A percentile compares a stretch with the other conserved stretches of the same genome.
Conservation (phyloP, 306 rosid genomes). For the Begonia peltatifolia region DNA sequence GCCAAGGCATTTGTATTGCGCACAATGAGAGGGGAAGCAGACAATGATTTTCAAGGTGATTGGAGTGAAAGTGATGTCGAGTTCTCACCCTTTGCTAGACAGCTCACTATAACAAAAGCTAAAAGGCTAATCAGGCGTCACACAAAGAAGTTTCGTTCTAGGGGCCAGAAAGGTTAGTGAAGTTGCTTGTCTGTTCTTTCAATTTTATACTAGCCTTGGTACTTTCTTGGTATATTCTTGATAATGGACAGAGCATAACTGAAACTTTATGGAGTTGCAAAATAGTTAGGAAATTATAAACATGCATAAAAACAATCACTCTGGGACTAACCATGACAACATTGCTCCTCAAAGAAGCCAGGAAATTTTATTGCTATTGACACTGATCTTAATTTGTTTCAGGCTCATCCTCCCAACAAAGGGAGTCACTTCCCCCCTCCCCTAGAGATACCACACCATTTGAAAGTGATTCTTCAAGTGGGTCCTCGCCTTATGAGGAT, state of each 20-base stretch:
- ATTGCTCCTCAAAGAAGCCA: no score
- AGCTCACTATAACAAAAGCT: constrained; percentile 84
- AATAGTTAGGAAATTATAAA: no score
- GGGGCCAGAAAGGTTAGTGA: constrained; percentile 72
- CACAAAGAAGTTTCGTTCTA: constrained; percentile 76
- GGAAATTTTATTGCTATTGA: constrained; percentile 7
- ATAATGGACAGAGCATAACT: no score
- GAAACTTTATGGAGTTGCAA: no score
- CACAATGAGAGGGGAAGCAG: constrained; percentile 96
- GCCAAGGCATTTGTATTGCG: constrained; percentile 90
- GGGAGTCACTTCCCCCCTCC: constrained; percentile 72
- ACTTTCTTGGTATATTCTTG: no score
- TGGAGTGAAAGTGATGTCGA: constrained; percentile 93
- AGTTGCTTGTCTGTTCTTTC: constrained; percentile 5
- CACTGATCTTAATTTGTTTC: constrained; percentile 9
- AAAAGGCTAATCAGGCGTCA: constrained; percentile 87
- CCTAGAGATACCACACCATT: constrained; percentile 70
- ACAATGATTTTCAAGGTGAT: constrained; percentile 82
- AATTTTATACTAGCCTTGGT: neutral
- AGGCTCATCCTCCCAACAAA: constrained; percentile 76
- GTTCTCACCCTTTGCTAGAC: constrained; percentile 85
- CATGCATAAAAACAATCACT: no score
- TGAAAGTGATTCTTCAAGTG: constrained; percentile 83
- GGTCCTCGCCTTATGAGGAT: constrained; percentile 84
- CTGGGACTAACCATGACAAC: no score